Percentiles rank a stretch among this genome's conserved stretches.
These are phyloP conservation scores for Drechslera avenae DNA, from an alignment of 2,329 filamentous ascomycete species.

Conservation along the genomic window DNA sequence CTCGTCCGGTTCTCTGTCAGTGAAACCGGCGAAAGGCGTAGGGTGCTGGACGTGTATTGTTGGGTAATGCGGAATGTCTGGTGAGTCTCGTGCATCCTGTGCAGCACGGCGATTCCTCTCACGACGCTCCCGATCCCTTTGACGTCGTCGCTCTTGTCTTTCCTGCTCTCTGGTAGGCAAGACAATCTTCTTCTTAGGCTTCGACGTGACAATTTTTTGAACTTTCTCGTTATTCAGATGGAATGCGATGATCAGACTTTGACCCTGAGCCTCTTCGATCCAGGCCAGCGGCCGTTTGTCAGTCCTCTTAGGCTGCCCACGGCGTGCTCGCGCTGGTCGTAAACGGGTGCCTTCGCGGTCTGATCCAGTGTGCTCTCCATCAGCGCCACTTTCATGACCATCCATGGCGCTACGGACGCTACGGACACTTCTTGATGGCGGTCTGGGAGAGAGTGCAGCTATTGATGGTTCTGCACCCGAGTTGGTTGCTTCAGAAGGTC, in stretches of 20 bases:
- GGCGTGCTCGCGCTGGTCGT: slow-evolving; percentile 42
- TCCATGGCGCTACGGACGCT: slow-evolving; percentile 30
- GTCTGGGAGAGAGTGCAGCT: slow-evolving; percentile 37
- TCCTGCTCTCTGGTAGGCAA: slow-evolving; percentile 37
- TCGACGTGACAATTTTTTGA: slow-evolving; percentile 63
- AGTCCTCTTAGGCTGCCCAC: slow-evolving; percentile 38
- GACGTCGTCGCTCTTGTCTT: slow-evolving; percentile 39
- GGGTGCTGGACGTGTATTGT: slow-evolving; percentile 68
- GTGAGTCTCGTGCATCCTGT: slow-evolving; percentile 47
- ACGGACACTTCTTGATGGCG: slow-evolving; percentile 32
- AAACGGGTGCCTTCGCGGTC: slow-evolving; percentile 38
- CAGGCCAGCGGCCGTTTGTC: slow-evolving; percentile 45
- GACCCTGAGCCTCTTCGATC: slow-evolving; percentile 41
- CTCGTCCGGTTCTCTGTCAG: slow-evolving; percentile 87
- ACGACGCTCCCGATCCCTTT: slow-evolving; percentile 47
- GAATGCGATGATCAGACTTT: slow-evolving; percentile 42
- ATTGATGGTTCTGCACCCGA: slow-evolving; percentile 37
- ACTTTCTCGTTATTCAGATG: slow-evolving; percentile 60
- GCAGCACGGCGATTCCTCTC: slow-evolving; percentile 56
- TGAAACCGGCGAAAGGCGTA: slow-evolving; percentile 85
- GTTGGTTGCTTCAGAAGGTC: slow-evolving; percentile 44
- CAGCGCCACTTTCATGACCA: slow-evolving; percentile 37
- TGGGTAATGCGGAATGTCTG: slow-evolving; percentile 60
- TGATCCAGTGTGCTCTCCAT: slow-evolving; percentile 33
- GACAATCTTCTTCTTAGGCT: slow-evolving; percentile 57